A percentile compares a stretch with the other conserved stretches of the same genome.
These are phyloP conservation scores for Saururus chinensis DNA, from an alignment of 164 flowering plant genomes.

Conservation along the genomic window DNA sequence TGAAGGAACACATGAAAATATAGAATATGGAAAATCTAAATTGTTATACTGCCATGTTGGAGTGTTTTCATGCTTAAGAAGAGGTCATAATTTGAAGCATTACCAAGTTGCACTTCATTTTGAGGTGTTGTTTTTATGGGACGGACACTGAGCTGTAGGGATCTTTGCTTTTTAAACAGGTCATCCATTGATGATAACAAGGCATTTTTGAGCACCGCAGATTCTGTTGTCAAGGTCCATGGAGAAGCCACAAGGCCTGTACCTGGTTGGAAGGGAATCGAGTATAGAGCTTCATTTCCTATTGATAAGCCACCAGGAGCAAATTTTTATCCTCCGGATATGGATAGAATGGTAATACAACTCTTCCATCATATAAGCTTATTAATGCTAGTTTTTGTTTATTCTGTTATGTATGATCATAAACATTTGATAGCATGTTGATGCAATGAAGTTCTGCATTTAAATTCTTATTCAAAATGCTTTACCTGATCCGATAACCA, in stretches of 20 bases:
- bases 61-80: no score
- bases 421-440: no score
- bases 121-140: not conserved
- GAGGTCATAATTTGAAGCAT: not conserved
- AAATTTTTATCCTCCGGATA: slow-evolving; percentile 89
- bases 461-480: no score
- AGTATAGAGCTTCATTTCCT: slow-evolving; percentile 84
- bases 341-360: slow-evolving; percentile 70
- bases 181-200: slow-evolving; percentile 84
- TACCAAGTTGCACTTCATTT: not conserved
- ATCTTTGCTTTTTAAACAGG: slow-evolving; percentile 29
- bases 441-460: no score
- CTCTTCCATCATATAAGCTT: not conserved
- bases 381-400: no score
- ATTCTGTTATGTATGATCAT: no score
- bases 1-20: no score
- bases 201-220: slow-evolving; percentile 89
- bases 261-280: slow-evolving; percentile 85
- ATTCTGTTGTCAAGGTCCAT: slow-evolving; percentile 71
- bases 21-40: no score
- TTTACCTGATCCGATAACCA: no score
- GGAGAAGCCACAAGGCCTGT: slow-evolving; percentile 50
- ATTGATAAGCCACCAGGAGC: slow-evolving; percentile 74
- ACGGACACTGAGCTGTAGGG: not conserved
- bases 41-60: no score